phyloP scores from a whole-genome alignment of 768 basidiomycete genomes.

The Amanita rubescens region DNA sequence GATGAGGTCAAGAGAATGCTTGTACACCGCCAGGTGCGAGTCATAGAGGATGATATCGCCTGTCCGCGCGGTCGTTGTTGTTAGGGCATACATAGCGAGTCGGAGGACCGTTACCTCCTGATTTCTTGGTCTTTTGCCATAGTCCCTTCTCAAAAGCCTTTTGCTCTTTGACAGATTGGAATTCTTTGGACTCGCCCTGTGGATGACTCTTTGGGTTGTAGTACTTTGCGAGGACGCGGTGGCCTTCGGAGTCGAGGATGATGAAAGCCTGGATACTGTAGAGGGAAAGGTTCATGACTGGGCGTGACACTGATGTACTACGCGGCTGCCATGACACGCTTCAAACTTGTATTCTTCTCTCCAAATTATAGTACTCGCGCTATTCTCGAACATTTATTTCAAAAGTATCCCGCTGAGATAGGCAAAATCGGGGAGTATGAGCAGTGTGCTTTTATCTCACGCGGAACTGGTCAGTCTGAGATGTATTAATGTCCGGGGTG shows the following conservation, averaged over 20 bases:
- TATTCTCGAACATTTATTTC: conserved; percentile 39
- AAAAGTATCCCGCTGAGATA: conserved; percentile 33
- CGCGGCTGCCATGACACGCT: conserved; percentile 21
- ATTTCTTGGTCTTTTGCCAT: conserved; percentile 92
- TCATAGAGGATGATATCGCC: conserved; percentile 94
- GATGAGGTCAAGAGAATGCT: conserved; percentile 91
- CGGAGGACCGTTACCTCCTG: conserved; percentile 85
- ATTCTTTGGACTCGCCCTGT: conserved; percentile 52
- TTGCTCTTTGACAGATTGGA: conserved; percentile 81
- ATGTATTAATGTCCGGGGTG: conserved; percentile 52
- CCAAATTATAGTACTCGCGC: conserved; percentile 33
- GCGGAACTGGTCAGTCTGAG: conserved; percentile 40
- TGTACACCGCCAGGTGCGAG: conserved; percentile 86
- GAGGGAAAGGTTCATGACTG: conserved; percentile 70
- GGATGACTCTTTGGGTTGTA: conserved; percentile 70
- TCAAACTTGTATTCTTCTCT: conserved; percentile 49
- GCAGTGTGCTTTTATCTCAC: conserved; percentile 46
- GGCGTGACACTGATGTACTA: neutral
- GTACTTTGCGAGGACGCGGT: conserved; percentile 94
- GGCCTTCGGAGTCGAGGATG: conserved; percentile 92
- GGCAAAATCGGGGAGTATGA: conserved; percentile 49
- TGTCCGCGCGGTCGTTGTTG: conserved; percentile 17
- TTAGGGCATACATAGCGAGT: conserved; percentile 1
- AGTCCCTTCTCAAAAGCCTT: conserved; percentile 92
- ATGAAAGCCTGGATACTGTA: conserved; percentile 85